phyloP scores from a whole-genome alignment of 2,329 filamentous ascomycete genomes.

The Cryphonectria radicalis region DNA sequence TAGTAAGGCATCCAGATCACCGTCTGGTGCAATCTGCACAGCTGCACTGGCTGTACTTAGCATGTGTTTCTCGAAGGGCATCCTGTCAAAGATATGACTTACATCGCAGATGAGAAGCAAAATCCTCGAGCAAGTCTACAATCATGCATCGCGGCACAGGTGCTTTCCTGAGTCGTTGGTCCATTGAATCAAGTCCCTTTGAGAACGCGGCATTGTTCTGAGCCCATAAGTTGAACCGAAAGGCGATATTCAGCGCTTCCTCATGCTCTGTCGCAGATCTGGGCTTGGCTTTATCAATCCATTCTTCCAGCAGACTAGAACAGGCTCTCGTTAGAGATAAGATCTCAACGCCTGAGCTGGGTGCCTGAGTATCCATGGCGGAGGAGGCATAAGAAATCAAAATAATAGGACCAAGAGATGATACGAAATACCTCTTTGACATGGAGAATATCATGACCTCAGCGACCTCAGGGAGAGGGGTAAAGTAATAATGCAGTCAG shows the following conservation, averaged over 20 bases:
- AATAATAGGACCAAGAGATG: neutral
- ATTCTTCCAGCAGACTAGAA: neutral
- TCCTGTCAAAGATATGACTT: neutral
- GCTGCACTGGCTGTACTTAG: neutral
- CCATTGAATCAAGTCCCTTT: neutral
- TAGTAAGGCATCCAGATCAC: neutral
- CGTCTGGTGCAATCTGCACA: neutral
- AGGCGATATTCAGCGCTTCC: neutral
- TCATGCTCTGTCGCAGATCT: neutral
- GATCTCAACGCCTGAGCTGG: neutral
- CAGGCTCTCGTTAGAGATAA: neutral
- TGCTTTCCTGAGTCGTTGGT: neutral
- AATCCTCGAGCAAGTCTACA: neutral
- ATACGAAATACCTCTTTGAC: neutral
- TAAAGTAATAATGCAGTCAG: neutral
- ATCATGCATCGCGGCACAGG: neutral
- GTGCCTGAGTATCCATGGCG: neutral
- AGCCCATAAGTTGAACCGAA: neutral
- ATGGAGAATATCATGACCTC: neutral
- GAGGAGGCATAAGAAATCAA: neutral
- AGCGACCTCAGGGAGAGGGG: neutral
- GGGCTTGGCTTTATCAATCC: neutral
- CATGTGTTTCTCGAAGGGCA: neutral
- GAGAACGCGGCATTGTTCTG: neutral
- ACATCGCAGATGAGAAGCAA: neutral